A percentile compares a stretch with the other conserved stretches of the same genome.
These are phyloP conservation scores for Trichoderma sp. DNA, from an alignment of 2,329 filamentous ascomycete species.

Conservation along the genomic window DNA sequence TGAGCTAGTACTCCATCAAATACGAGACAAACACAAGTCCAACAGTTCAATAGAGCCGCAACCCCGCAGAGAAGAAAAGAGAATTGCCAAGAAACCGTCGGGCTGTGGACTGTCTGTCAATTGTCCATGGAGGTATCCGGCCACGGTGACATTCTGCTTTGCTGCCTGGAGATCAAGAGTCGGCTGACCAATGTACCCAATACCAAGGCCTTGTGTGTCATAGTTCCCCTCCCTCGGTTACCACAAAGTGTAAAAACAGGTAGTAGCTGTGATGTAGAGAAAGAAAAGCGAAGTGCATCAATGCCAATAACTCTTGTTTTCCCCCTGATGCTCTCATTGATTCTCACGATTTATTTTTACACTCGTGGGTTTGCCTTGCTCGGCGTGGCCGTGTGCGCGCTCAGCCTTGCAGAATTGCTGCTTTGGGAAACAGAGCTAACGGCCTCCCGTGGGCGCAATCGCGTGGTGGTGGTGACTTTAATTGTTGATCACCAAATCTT, in stretches of 20 bases:
- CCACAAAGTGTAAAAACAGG: not conserved
- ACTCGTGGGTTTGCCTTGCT: not conserved
- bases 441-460: not conserved
- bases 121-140: not conserved
- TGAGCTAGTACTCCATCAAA: no score
- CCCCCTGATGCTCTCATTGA: not conserved
- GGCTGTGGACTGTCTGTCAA: not conserved
- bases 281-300: not conserved
- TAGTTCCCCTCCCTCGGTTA: not conserved
- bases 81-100: not conserved
- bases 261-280: no score
- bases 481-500: not conserved
- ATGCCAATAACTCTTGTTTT: not conserved
- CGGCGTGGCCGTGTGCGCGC: not conserved
- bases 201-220: not conserved
- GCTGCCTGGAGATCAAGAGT: slow-evolving; percentile 11
- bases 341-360: not conserved
- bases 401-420: not conserved
- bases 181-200: slow-evolving; percentile 4
- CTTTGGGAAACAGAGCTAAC: not conserved
- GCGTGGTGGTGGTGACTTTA: not conserved
- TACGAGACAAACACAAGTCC: no score
- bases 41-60: not conserved
- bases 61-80: not conserved
- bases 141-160: slow-evolving; percentile 10